A percentile compares a stretch with the other conserved stretches of the same genome.
These are phyloP conservation scores for Sonneratia caseolaris DNA, from an alignment of 345 rosid species.

Conservation along the genomic window DNA sequence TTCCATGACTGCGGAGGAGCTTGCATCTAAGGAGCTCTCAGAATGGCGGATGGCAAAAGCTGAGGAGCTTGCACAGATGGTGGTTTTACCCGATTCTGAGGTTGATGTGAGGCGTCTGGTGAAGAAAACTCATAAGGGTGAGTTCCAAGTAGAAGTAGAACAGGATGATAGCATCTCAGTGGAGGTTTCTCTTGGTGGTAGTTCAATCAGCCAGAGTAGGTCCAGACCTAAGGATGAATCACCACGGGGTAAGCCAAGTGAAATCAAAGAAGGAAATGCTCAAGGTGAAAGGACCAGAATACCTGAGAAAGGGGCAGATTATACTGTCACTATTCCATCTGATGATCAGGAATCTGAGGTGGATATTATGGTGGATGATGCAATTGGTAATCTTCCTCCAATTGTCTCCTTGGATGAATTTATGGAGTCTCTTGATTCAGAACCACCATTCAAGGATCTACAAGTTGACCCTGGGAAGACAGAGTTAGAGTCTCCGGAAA, in stretches of 20 bases:
- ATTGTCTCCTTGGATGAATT: slow-evolving; percentile 85
- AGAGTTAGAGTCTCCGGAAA: slow-evolving; percentile 18
- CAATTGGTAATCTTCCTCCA: slow-evolving; percentile 79
- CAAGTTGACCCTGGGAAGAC: slow-evolving; percentile 33
- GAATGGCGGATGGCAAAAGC: slow-evolving; percentile 95
- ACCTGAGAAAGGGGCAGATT: slow-evolving; percentile 20
- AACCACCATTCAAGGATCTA: slow-evolving; percentile 72
- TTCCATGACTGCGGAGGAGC: slow-evolving; percentile 86
- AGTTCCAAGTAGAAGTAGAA: slow-evolving; percentile 77
- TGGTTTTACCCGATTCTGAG: slow-evolving; percentile 66
- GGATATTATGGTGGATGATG: slow-evolving; percentile 75
- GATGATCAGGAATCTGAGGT: slow-evolving; percentile 46
- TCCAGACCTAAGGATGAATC: slow-evolving; percentile 24
- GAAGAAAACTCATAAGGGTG: slow-evolving; percentile 93
- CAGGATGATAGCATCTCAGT: slow-evolving; percentile 39
- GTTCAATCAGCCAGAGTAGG: slow-evolving; percentile 20
- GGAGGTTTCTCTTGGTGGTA: slow-evolving; percentile 48
- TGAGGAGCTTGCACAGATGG: slow-evolving; percentile 89
- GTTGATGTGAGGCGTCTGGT: slow-evolving; percentile 70
- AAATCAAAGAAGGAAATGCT: slow-evolving; percentile 20
- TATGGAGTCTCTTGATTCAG: slow-evolving; percentile 83
- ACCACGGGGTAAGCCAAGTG: slow-evolving; percentile 16
- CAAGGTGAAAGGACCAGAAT: slow-evolving; percentile 24
- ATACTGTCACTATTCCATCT: slow-evolving; percentile 48
- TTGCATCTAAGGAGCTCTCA: slow-evolving; percentile 92